These are phyloP conservation scores for Phytopythium kandeliae DNA, from an alignment of 352 stramenopile genomes.

Conservation along the genomic window DNA sequence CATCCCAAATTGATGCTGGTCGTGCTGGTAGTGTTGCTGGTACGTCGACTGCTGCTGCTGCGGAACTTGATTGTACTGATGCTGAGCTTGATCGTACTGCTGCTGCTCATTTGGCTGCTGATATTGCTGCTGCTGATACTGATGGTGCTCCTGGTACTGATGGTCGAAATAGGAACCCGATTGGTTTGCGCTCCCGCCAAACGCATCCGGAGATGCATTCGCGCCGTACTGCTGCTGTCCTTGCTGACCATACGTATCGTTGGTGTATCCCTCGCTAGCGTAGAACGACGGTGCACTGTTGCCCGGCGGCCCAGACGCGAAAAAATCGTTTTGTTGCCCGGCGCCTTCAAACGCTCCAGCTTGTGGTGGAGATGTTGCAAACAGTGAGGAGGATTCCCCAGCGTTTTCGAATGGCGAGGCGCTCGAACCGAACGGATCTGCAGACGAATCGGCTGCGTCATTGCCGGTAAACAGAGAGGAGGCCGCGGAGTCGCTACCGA, in stretches of 20 bases:
- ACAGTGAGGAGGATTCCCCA: slow-evolving; percentile 12
- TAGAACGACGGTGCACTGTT: neutral
- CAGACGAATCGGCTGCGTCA: neutral
- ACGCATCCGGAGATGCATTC: neutral
- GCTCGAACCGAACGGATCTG: neutral
- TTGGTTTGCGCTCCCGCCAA: neutral
- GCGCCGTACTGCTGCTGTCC: slow-evolving; percentile 3
- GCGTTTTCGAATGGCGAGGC: neutral
- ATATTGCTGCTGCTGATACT: slow-evolving; percentile 13
- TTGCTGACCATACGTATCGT: slow-evolving; percentile 3
- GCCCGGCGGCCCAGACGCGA: slow-evolving; percentile 1
- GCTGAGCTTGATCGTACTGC: slow-evolving; percentile 7
- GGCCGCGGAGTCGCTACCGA: neutral
- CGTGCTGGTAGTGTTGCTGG: slow-evolving; percentile 9
- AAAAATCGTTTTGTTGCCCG: slow-evolving; percentile 6
- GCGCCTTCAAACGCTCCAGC: slow-evolving; percentile 7
- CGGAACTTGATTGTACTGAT: too few species aligned
- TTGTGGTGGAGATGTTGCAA: slow-evolving; percentile 6
- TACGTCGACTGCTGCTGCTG: neutral
- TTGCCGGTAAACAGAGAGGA: neutral
- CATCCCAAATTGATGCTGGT: slow-evolving; percentile 4
- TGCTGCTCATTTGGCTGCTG: slow-evolving; percentile 4
- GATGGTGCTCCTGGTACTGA: slow-evolving; percentile 8
- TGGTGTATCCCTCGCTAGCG: neutral
- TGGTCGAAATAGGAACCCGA: slow-evolving; percentile 1